Evolutionary conservation across 306 rosid species (phyloP), one percentile per base, ranked within the genome.

Genomic region (apple (Malus domestica)): DNA sequence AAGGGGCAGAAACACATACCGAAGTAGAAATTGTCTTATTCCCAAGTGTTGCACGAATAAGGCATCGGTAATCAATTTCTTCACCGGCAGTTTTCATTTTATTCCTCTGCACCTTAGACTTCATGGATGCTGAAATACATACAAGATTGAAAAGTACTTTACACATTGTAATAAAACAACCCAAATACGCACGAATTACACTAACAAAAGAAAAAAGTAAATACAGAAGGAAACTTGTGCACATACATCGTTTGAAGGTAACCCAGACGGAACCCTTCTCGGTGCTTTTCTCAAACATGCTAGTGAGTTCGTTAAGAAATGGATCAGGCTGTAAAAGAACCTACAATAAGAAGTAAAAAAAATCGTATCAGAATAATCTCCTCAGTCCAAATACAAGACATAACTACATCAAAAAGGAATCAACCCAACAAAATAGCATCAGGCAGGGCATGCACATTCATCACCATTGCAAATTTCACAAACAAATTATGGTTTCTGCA

Each of bases 221-320:
- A 3, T 18, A 74, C 67, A 1, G 19, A 54, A 46, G 27, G 59
- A 67, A 71, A 61, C 44, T 13, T 27, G 57, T 27, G 59, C 49
- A 83, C 89, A 63, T 79, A 96, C 99, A 96, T 90, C 99, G 86
- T 74, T 96, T 92, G 59, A 92, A 96, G 59, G 97, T 96, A 64
- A 96, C 99, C 99, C 97, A 96, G 52, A 92, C 96, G 2, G 99
- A 86, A n/a, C 98, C 97, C 70, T 84, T 87, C 79, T 90, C 93
- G 0, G 84, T 88, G 84, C 85, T 92, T 32, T 83, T 89, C 88
- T 89, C 97, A 46, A 90, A 92, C 97, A 96, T 89, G 91, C 90
- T 88, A 30, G 97, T 96, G 63, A 96, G 97, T 72, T 96, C 99
- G 85, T 90, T 96, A 74, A 96, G 99, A 80, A 96, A 96, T 3